phyloP scores from a whole-genome alignment of 495 filamentous ascomycete genomes.

The Pseudomonodictys pantanalensis region DNA sequence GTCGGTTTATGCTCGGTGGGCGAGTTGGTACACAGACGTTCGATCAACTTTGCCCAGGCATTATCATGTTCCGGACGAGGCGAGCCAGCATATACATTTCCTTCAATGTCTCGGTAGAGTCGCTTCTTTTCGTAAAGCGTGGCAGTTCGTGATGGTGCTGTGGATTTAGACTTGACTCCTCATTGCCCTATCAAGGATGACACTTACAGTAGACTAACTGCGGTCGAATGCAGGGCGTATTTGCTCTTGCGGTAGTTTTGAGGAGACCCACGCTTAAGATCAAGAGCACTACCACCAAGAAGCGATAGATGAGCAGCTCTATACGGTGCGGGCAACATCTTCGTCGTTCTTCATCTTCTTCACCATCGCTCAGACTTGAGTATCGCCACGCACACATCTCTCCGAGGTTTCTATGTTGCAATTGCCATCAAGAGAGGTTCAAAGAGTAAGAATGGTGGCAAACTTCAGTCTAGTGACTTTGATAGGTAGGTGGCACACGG shows the following conservation, averaged over 20 bases:
- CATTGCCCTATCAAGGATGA: not conserved
- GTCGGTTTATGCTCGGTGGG: no score
- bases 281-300: not conserved
- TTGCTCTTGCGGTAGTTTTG: not conserved
- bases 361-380: no score
- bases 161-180: not conserved
- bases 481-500: no score
- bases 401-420: no score
- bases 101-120: not conserved
- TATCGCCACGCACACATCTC: no score
- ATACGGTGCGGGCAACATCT: no score
- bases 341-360: no score
- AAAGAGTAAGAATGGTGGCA: no score
- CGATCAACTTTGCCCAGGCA: not conserved
- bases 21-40: not conserved
- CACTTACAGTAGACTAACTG: not conserved
- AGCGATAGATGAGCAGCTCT: no score
- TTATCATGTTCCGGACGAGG: constrained; percentile 5
- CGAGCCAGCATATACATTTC: not conserved
- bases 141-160: not conserved
- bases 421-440: no score
- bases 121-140: constrained; percentile 2
- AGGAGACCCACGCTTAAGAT: not conserved
- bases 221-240: not conserved
- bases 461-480: no score